phyloP scores from a whole-genome alignment of 306 rosid genomes.

The Ochetophila trinervis region DNA sequence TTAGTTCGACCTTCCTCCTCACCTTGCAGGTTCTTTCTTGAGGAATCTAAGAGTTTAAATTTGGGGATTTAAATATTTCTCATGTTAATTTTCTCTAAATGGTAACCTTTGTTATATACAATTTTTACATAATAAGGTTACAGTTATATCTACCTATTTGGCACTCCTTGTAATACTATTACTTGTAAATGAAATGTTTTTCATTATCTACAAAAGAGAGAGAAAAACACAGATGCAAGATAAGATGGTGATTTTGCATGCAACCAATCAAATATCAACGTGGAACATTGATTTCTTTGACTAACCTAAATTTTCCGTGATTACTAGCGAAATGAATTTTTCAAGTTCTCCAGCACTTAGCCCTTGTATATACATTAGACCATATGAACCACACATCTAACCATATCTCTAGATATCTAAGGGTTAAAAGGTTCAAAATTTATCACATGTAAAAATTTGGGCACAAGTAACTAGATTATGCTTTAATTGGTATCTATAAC shows the following conservation, averaged over 20 bases:
- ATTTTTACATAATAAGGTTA: no score
- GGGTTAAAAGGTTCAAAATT: background rate
- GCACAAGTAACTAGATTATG: background rate
- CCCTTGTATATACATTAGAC: background rate
- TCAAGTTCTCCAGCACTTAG: background rate
- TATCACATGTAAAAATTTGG: background rate
- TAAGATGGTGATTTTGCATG: background rate
- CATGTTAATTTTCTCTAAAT: no score
- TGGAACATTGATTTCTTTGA: background rate
- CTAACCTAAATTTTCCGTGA: background rate
- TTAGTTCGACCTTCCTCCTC: no score
- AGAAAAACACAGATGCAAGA: background rate
- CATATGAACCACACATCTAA: background rate
- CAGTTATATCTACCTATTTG: no score
- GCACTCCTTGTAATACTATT: no score
- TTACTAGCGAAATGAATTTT: background rate
- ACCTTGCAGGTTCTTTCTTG: no score
- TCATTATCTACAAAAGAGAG: background rate
- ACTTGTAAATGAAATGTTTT: background rate
- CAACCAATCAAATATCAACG: background rate
- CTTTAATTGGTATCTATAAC: constrained; percentile 10
- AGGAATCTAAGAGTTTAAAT: no score
- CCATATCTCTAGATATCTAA: background rate
- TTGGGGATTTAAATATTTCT: no score
- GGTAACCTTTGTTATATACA: no score